Percentiles rank a stretch among this genome's conserved stretches.
Evolutionary conservation across 805 yeast genomes (phyloP).

Genomic region (Candida arabinofermentans): DNA sequence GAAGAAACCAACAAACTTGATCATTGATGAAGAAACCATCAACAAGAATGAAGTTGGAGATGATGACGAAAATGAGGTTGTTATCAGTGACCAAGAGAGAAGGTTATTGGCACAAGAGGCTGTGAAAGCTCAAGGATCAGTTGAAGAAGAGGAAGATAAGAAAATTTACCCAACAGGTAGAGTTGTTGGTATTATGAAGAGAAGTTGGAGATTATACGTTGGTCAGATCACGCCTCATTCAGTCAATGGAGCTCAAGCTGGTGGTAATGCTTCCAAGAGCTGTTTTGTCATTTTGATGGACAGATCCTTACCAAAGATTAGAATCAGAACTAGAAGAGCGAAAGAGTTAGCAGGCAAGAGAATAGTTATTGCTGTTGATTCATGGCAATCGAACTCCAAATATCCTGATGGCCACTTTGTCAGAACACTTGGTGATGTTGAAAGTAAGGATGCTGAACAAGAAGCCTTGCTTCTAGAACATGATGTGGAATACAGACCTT

Average conservation of each 20-base stretch:
- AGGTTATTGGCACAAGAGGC: slow-evolving; percentile 76
- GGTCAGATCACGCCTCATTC: slow-evolving; percentile 86
- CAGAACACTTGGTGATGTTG: slow-evolving; percentile 83
- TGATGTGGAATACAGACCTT: slow-evolving; percentile 95
- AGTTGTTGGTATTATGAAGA: slow-evolving; percentile 79
- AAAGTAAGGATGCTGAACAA: slow-evolving; percentile 91
- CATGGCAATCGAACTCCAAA: slow-evolving; percentile 83
- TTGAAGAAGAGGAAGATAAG: slow-evolving; percentile 37
- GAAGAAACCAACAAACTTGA: slow-evolving; percentile 79
- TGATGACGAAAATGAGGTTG: slow-evolving; percentile 39
- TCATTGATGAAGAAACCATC: slow-evolving; percentile 68
- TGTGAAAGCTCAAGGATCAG: slow-evolving; percentile 46
- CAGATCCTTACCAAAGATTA: slow-evolving; percentile 75
- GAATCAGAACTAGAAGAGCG: slow-evolving; percentile 86
- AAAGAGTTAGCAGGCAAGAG: slow-evolving; percentile 80
- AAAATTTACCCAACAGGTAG: slow-evolving; percentile 87
- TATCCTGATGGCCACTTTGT: slow-evolving; percentile 95
- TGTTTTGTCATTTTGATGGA: slow-evolving; percentile 91
- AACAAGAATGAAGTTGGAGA: slow-evolving; percentile 61
- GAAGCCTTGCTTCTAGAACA: slow-evolving; percentile 92
- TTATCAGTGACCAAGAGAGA: slow-evolving; percentile 68
- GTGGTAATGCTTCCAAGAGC: slow-evolving; percentile 63
- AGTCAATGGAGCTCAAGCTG: slow-evolving; percentile 46
- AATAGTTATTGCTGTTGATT: slow-evolving; percentile 86
- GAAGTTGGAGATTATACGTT: slow-evolving; percentile 95